phyloP scores from a whole-genome alignment of 257 asterid species.

The Gentiana dahurica region DNA sequence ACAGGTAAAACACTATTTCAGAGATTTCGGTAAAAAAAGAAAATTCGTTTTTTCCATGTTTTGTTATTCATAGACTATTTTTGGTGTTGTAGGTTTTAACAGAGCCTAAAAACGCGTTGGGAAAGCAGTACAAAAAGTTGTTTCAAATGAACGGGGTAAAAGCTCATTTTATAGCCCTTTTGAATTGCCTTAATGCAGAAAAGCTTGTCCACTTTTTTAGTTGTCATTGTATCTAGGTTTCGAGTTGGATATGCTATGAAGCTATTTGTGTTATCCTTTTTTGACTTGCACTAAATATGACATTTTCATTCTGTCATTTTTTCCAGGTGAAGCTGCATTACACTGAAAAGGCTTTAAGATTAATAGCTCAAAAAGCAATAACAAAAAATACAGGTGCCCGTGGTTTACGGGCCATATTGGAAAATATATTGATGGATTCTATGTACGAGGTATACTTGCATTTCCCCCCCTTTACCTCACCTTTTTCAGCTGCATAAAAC shows the following conservation, averaged over 20 bases:
- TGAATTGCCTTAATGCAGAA: background rate
- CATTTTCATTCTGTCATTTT: slow-evolving; percentile 7
- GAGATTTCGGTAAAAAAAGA: too few relatives aligned
- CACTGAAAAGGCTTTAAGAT: slow-evolving; percentile 77
- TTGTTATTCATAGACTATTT: background rate
- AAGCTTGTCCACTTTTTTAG: too few relatives aligned
- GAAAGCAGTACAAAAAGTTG: slow-evolving; percentile 95
- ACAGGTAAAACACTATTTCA: slow-evolving; percentile 44
- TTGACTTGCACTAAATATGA: background rate
- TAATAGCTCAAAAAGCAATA: slow-evolving; percentile 78
- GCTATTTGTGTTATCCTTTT: background rate
- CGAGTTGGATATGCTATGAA: background rate
- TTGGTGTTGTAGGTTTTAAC: slow-evolving; percentile 63
- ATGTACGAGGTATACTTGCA: slow-evolving; percentile 77
- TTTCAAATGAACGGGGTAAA: slow-evolving; percentile 89
- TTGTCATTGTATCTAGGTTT: background rate
- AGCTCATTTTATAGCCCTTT: slow-evolving; percentile 9
- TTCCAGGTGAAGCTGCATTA: slow-evolving; percentile 85
- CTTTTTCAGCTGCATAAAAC: too few relatives aligned
- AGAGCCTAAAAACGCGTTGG: slow-evolving; percentile 92
- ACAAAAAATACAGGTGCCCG: slow-evolving; percentile 95
- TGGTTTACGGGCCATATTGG: slow-evolving; percentile 85
- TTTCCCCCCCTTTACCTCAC: too few relatives aligned
- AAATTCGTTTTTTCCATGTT: too few relatives aligned
- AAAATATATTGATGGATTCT: slow-evolving; percentile 86